phyloP scores from a whole-genome alignment of 2,329 filamentous ascomycete genomes.

The Aspergillus sp. region DNA sequence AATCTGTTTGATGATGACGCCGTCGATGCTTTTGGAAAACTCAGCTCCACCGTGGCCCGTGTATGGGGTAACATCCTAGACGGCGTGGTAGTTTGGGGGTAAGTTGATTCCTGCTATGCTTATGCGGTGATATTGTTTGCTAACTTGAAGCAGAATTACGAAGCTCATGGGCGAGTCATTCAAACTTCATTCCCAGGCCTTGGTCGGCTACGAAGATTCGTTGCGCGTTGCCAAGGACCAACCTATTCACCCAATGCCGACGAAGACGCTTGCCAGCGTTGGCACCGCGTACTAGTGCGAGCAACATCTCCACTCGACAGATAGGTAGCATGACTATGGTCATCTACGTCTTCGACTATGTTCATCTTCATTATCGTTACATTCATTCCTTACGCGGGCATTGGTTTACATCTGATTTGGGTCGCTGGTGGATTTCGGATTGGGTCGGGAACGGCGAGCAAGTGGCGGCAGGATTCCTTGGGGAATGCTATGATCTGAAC shows the following conservation, averaged over 20 bases:
- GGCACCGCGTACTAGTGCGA: slow-evolving; percentile 43
- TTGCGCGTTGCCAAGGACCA: slow-evolving; percentile 44
- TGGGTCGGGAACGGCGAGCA: slow-evolving; percentile 40
- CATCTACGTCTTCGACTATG: background rate
- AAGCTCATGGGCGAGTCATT: slow-evolving; percentile 98
- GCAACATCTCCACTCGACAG: background rate
- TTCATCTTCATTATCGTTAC: slow-evolving; percentile 30
- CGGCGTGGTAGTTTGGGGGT: slow-evolving; percentile 99
- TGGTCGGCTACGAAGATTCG: slow-evolving; percentile 86
- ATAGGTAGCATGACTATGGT: too few species aligned
- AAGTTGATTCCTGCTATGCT: slow-evolving; percentile 53
- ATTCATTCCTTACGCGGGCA: slow-evolving; percentile 37
- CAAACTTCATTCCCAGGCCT: slow-evolving; percentile 91
- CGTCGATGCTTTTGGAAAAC: slow-evolving; percentile 77
- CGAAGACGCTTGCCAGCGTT: slow-evolving; percentile 47
- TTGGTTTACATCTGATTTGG: slow-evolving; percentile 42
- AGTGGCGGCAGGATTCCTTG: slow-evolving; percentile 39
- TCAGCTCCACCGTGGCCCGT: slow-evolving; percentile 92
- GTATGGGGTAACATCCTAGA: slow-evolving; percentile 98
- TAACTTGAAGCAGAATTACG: slow-evolving; percentile 53
- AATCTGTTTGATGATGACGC: slow-evolving; percentile 84
- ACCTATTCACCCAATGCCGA: slow-evolving; percentile 46
- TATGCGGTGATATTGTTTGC: slow-evolving; percentile 26
- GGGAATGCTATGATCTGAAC: slow-evolving; percentile 32
- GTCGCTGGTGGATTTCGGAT: slow-evolving; percentile 39